Base-by-base conservation (phyloP, 1,284 basidiomycete genomes). In the Rhodotorula sp. region DNA sequence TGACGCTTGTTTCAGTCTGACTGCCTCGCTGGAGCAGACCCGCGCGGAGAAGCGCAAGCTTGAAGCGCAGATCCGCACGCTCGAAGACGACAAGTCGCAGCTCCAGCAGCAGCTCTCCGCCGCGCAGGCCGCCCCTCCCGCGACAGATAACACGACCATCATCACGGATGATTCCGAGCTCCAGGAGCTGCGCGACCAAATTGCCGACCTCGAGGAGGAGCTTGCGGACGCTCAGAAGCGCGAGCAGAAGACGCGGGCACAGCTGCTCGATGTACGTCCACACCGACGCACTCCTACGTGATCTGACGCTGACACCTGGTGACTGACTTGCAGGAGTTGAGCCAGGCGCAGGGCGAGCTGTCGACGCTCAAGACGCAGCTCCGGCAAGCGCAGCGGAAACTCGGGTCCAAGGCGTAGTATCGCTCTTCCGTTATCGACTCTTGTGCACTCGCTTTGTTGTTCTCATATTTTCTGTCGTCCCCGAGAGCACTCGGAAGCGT, bases 191-290 rank as follows among this genome's bases (percentile, higher is more conserved):
- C 67, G 59, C n/a, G 77, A 77, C 42, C 66, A 75, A 66, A 67
- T 76, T 8, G 49, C 57, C 17, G 73, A 76, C 19, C 63, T 76
- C 34, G 66, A 77, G 63, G 74, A 77, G 25, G 77, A 78, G 68
- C 64, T 78, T 7, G 73, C 70, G 23, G 77, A 78, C 25, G 55
- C 69, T 48, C 67, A 71, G 61, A 68, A 57, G 61, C 64, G 74
- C 41, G 77, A 78, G 63, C 68, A 69, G 48, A 70, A 70, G 58
- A 68, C 69, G 41, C 56, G 77, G 16, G 55, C 65, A 5, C 65
- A 69, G 44, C 48, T 78, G 41, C 64, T 78, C 52, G 76, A 76
- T 14, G 76, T 75, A 48, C 50, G 70, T 58, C 17, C 34, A 14
- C 27, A 44, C 61, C 34, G 23, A 13, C 21, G 5, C 45, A 10